phyloP scores from a whole-genome alignment of 2,329 filamentous ascomycete species.

The Ophiostoma tasmaniense region DNA sequence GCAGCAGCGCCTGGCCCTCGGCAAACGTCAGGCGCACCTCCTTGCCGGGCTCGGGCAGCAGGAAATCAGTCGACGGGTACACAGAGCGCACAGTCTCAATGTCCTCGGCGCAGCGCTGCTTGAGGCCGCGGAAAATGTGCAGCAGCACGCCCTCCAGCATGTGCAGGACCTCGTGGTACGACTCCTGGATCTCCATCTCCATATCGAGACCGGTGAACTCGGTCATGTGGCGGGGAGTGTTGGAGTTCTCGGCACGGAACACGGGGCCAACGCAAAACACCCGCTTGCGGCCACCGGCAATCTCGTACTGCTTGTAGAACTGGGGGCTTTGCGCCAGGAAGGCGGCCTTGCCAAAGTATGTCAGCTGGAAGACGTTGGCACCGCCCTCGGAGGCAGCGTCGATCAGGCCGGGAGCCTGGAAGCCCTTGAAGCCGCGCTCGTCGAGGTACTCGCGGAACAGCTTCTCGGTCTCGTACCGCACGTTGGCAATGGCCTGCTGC shows the following conservation, averaged over 20 bases:
- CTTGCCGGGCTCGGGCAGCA: slow-evolving; percentile 65
- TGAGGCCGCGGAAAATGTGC: slow-evolving; percentile 69
- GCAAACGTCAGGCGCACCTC: slow-evolving; percentile 70
- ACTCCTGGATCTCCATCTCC: slow-evolving; percentile 78
- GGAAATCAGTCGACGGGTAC: slow-evolving; percentile 70
- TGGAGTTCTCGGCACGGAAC: slow-evolving; percentile 79
- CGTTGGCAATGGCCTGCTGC: slow-evolving; percentile 69
- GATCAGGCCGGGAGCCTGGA: slow-evolving; percentile 84
- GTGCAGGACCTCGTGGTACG: slow-evolving; percentile 66
- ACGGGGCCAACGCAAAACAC: slow-evolving; percentile 74
- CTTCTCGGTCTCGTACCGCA: slow-evolving; percentile 35
- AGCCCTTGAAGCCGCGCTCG: slow-evolving; percentile 65
- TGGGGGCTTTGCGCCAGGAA: slow-evolving; percentile 75
- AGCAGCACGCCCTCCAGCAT: slow-evolving; percentile 68
- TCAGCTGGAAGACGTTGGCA: slow-evolving; percentile 79
- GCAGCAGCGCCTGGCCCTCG: slow-evolving; percentile 68
- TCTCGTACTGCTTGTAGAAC: slow-evolving; percentile 82
- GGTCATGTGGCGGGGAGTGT: slow-evolving; percentile 77
- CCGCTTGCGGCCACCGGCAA: slow-evolving; percentile 67
- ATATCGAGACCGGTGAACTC: slow-evolving; percentile 86
- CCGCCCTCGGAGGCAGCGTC: slow-evolving; percentile 89
- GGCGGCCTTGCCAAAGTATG: slow-evolving; percentile 80
- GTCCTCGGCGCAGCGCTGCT: slow-evolving; percentile 58
- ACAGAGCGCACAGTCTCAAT: slow-evolving; percentile 63
- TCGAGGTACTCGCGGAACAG: slow-evolving; percentile 55